phyloP scores from a whole-genome alignment of 331 rosid species.

The Acacia pycnantha region DNA sequence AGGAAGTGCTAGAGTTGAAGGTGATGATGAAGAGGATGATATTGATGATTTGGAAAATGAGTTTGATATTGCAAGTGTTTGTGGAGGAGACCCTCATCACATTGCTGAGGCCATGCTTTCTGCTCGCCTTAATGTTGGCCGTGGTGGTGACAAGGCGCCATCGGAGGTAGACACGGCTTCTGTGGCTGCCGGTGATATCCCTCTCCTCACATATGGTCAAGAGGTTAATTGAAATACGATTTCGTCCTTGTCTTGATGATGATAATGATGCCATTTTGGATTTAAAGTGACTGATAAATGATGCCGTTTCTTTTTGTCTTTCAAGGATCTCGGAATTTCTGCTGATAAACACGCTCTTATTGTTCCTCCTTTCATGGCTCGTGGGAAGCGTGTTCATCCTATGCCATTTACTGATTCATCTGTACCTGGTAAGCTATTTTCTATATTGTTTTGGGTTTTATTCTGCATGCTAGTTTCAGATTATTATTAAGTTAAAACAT shows the following conservation, averaged over 20 bases:
- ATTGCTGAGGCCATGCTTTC: slow-evolving; percentile 39
- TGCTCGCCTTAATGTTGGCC: slow-evolving; percentile 44
- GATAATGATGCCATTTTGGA: not conserved
- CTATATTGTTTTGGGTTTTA: not conserved
- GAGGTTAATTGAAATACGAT: slow-evolving; percentile 42
- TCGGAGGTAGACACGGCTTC: slow-evolving; percentile 44
- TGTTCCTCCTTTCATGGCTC: slow-evolving; percentile 62
- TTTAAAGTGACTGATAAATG: not conserved
- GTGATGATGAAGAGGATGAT: slow-evolving; percentile 89
- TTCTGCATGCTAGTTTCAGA: slow-evolving; percentile 3
- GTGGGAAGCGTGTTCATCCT: slow-evolving; percentile 67
- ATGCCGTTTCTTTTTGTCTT: not conserved
- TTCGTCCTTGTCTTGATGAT: not conserved
- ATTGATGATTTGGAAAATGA: slow-evolving; percentile 90
- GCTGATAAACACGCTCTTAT: slow-evolving; percentile 78
- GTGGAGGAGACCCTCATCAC: slow-evolving; percentile 33
- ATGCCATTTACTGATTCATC: slow-evolving; percentile 58
- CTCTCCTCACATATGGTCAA: slow-evolving; percentile 61
- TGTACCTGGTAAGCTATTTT: slow-evolving; percentile 42
- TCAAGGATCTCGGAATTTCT: slow-evolving; percentile 70
- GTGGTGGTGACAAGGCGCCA: slow-evolving; percentile 31
- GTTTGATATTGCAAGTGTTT: slow-evolving; percentile 56
- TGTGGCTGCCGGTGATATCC: slow-evolving; percentile 46
- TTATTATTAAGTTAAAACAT: not conserved
- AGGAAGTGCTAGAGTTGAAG: slow-evolving; percentile 93